Base-by-base conservation (phyloP, 495 filamentous ascomycete species). In the Cryomyces minteri region DNA sequence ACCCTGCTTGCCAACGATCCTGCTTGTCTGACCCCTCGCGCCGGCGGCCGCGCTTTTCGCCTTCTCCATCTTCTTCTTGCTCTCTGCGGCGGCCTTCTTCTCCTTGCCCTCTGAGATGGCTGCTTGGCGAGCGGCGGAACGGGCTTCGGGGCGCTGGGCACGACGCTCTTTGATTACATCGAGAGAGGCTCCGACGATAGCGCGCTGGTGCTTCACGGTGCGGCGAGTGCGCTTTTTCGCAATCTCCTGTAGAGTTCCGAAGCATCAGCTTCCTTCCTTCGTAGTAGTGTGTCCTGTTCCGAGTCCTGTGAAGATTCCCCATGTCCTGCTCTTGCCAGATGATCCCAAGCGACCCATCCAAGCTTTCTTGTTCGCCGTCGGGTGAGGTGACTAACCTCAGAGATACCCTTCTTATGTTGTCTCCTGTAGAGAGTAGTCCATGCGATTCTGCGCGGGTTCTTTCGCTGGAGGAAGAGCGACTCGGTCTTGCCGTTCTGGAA, bases 401-500 rank as follows among this genome's bases (percentile, higher is more conserved):
- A 90, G 74, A 96, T 88, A 80, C 90, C 90, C 85, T 99, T 99
- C 77, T 84, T 88, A 78, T 95, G 88, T 73, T 93, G 86, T 69
- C 88, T 80, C 68, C 90, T 78, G 80, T 77, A 99, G 48, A 99
- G 84, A 56, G 87, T 80, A 48, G 90, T 99, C 90, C 90, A 99
- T 54, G 88, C 80, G 67, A 99, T 95, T 59, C 88, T 82, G 66
- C 90, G 86, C 61, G 90, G 90, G 79, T 99, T 99, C 82, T 99
- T 99, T 74, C 90, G 88, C 76, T 99, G 90, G 52, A 96, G 86
- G 79, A 96, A 96, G 55, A 99, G 82, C 52, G 84, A 93, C 70
- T 99, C 92, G 74, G 87, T 88, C 74, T 99, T 99, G 75, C 90
- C 88, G 69, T 92, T 96, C 69, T 92, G 84, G 82, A 99, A 99